A percentile compares a stretch with the other conserved stretches of the same genome.
Evolutionary conservation across 1,139 yeast genomes (phyloP).

Genomic region (Geotrichum fermentans): DNA sequence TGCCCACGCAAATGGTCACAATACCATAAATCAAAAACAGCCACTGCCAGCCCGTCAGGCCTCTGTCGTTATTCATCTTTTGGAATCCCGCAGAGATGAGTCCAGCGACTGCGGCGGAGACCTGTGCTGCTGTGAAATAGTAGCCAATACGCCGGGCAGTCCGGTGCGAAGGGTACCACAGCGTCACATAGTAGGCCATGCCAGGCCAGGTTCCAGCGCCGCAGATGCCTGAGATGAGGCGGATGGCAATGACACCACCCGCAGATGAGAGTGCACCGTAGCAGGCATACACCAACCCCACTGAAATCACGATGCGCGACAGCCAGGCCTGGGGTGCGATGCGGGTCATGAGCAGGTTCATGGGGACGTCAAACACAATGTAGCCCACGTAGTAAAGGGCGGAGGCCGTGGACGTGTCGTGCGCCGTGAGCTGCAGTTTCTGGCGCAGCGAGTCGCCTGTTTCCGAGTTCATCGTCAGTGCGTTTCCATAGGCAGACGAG

Average conservation of each 20-base stretch:
- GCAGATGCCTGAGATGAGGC: slow-evolving; percentile 72
- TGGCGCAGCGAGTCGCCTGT: slow-evolving; percentile 59
- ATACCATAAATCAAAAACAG: slow-evolving; percentile 73
- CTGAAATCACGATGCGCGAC: slow-evolving; percentile 68
- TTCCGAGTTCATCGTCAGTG: slow-evolving; percentile 72
- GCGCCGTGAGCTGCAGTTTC: slow-evolving; percentile 48
- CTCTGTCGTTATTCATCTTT: slow-evolving; percentile 66
- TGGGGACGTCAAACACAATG: slow-evolving; percentile 79
- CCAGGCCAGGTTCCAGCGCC: slow-evolving; percentile 97
- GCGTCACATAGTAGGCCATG: slow-evolving; percentile 72
- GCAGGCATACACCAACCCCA: slow-evolving; percentile 73
- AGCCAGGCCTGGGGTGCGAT: slow-evolving; percentile 84
- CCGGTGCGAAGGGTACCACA: slow-evolving; percentile 82
- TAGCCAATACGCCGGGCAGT: slow-evolving; percentile 78
- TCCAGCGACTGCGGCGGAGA: slow-evolving; percentile 83
- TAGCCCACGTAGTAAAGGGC: slow-evolving; percentile 81
- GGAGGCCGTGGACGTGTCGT: slow-evolving; percentile 67
- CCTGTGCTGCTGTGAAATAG: slow-evolving; percentile 86
- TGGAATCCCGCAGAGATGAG: slow-evolving; percentile 84
- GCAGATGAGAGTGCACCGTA: slow-evolving; percentile 54
- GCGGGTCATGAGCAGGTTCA: slow-evolving; percentile 80
- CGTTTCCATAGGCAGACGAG: slow-evolving; percentile 67
- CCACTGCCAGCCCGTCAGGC: slow-evolving; percentile 85
- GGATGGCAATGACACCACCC: slow-evolving; percentile 61
- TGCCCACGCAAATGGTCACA: slow-evolving; percentile 63